Evolutionary conservation across 805 yeast genomes (phyloP), one percentile per base, ranked within the genome.

Genomic region (Monosporozyma unispora): DNA sequence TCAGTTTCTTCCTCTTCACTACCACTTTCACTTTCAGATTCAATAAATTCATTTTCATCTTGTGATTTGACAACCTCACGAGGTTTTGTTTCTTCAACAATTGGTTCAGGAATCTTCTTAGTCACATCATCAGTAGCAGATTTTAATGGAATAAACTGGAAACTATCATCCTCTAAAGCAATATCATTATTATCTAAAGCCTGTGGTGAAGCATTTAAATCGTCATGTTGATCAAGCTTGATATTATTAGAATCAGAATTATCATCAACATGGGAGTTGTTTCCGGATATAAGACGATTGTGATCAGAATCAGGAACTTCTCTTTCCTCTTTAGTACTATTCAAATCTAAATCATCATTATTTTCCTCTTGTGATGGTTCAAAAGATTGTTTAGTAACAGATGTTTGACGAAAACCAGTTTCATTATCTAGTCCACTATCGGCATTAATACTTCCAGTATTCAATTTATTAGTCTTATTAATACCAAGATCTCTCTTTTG

Each of bases 41-140:
- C 54, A 9, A 27, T 29, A 39, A 33, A 42, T 12, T 47, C 50
- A 7, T 46, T 48, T 3, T 39, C 49, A 9, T 35, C 40, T 12
- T 27, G 29, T n/a, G n/a, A n/a, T n/a, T n/a, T n/a, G n/a, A n/a
- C n/a, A n/a, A n/a, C n/a, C n/a, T n/a, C n/a, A n/a, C n/a, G n/a
- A n/a, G n/a, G 7, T 18, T 43, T 19, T n/a, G n/a, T n/a, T 16
- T 27, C 45, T 25, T 28, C 40, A 18, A 18, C 40, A 19, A 37
- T 37, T 18, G 40, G 23, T 37, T 37, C 40, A 8, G 23, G 40
- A 18, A 37, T 18, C 25, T 39, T 39, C 8, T 21, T 39, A 5
- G 27, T 12, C 12, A 31, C 14, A 12, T 19, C n/a, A 21, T 21
- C 27, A 39, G 42, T 6, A 12, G 21, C n/a, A 4, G 42, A 19